A percentile compares a stretch with the other conserved stretches of the same genome.
These are phyloP conservation scores for Candida piceae DNA, from an alignment of 805 yeast species.

Conservation along the genomic window DNA sequence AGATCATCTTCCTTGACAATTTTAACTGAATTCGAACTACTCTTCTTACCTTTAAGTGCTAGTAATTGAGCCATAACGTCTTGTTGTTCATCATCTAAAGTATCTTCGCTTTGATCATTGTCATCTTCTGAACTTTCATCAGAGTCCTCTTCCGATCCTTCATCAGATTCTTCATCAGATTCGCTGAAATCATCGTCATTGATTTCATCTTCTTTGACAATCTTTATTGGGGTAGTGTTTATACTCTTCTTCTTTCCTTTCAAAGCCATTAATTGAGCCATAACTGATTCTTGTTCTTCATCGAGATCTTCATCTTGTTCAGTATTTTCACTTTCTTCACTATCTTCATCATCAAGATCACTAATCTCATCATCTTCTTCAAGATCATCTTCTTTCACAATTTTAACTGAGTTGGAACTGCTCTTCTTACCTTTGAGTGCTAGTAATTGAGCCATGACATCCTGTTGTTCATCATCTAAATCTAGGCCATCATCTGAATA, in stretches of 20 bases:
- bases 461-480: conserved; percentile 12
- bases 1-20: conserved; percentile 26
- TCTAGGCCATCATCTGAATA: conserved; percentile 3
- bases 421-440: conserved; percentile 2
- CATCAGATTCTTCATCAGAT: conserved; percentile 8
- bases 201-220: conserved; percentile 16
- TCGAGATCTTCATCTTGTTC: conserved; percentile 22
- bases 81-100: conserved; percentile 21
- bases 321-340: conserved; percentile 13
- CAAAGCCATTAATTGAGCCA: conserved; percentile 38
- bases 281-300: conserved; percentile 38
- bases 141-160: conserved; percentile 5
- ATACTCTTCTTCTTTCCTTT: conserved; percentile 28
- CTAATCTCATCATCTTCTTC: conserved; percentile 9
- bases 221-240: conserved; percentile 4
- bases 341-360: conserved; percentile 9
- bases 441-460: conserved; percentile 18
- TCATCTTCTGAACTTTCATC: not conserved
- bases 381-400: conserved; percentile 6
- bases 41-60: conserved; percentile 24
- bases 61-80: conserved; percentile 23
- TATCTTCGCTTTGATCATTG: conserved; percentile 4
- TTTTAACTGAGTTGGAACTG: not conserved
- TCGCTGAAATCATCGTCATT: conserved; percentile 18
- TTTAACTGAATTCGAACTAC: conserved; percentile 25